Base-by-base conservation (phyloP, 2,329 filamentous ascomycete genomes). In the Aspergillus sp. region DNA sequence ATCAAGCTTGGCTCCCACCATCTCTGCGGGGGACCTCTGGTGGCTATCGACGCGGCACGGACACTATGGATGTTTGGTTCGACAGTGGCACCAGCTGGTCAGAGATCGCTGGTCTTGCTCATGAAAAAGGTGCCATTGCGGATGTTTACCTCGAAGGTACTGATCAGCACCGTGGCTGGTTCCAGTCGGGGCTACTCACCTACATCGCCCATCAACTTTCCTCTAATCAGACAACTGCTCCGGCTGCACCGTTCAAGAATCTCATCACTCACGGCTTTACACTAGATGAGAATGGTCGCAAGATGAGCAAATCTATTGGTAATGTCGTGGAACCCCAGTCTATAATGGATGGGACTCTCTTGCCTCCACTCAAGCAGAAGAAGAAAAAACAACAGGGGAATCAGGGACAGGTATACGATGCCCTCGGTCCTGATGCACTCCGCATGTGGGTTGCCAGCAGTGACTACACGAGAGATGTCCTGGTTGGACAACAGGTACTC, bases 41-140 rank as follows among this genome's bases (percentile, higher is more conserved):
- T 4, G 65, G 70, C 4, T 93, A 85, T 61, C 74, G 78, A 42
- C 84, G 93, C 52, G 91, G 91, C 9, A 86, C 76, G 39, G 93
- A 98, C 60, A 98, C 93, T 0, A 98, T 98, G 93, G 93, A 98
- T 65, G 93, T 98, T 7, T 98, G 93, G 93, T 98, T 98, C 57
- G 93, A 98, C 65, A 97, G 93, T 55, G 93, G 93, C 4, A 95
- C 86, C 43, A 95, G 88, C 60, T 98, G 93, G 93, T 85, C 78
- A 2, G 70, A 72, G 33, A 69, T 79, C 33, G 61, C 64, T 47
- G 51, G 55, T 3, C 65, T 66, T 28, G 60, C 56, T 6, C 58
- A 59, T 40, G 53, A 49, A 26, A 56, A 60, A 8, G 61, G 55
- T 27, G 60, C 57, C 35, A 66, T 62, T 27, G 88, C 88, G 0